Evolutionary conservation across 768 basidiomycete species (phyloP), one percentile per base, ranked within the genome.

Genomic region (Suillus decipiens): DNA sequence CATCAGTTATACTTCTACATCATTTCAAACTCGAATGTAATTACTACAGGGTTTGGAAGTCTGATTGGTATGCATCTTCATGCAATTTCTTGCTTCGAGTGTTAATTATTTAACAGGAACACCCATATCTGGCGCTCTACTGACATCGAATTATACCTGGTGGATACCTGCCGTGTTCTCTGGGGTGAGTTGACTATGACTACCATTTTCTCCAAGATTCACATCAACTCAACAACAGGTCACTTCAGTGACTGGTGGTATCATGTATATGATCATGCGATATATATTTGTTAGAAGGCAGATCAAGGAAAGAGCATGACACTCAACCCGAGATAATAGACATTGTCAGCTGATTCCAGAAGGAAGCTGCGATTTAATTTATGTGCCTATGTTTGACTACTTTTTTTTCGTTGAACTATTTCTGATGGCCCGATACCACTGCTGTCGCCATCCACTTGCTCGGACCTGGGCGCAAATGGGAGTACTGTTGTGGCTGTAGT

Each of bases 111-210:
- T 57, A 12, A 24, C 12, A 81, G 86, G 85, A 3, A 78, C 84
- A 0, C 86, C 87, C 1, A 82, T 88, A 36, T 81, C 80, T 43
- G 87, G 87, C 1, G 83, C 84, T 2, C 75, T 88, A n/a, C 75
- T 88, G 11, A 80, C 84, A 0, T 56, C 70, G 9, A 72, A 75
- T 5, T 86, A 82, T 67, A 71, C 79, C 3, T 88, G 87, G 87
- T 86, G 83, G 82, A 24, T 48, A 48, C 47, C 47, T 6, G 47
- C 47, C 8, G 47, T 48, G 47, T 48, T 48, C 47, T 48, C 81
- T 22, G 85, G 82, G 47, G 75, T 79, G 68, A 33, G 73, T 67
- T 55, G n/a, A 37, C 15, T 0, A 48, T 48, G 22, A 3, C 36
- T 37, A 33, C 51, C 5, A 5, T 33, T 53, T 53, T 53, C 10